These are phyloP conservation scores for Inga leiocalycina DNA, from an alignment of 306 rosid genomes.

Conservation along the genomic window DNA sequence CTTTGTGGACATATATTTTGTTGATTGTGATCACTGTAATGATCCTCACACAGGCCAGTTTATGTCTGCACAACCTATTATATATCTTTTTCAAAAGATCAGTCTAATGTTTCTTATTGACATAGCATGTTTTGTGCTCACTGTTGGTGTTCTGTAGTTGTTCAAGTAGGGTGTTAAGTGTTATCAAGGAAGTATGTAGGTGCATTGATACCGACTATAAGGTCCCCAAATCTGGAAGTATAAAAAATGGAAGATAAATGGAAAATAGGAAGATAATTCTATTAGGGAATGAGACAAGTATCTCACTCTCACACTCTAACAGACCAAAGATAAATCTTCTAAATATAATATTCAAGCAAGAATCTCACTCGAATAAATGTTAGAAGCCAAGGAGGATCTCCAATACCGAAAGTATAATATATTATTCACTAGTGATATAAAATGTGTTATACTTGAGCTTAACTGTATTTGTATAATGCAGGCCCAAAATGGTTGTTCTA, in stretches of 20 bases:
- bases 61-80: constrained; percentile 20
- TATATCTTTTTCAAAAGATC: constrained; percentile 7
- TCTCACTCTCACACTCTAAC: not conserved
- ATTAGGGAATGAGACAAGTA: not conserved
- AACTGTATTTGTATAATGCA: constrained; percentile 37
- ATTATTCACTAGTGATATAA: constrained; percentile 7
- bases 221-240: not conserved
- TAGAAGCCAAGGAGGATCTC: not conserved
- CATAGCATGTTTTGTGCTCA: not conserved
- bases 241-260: not conserved
- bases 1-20: not conserved
- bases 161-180: not conserved
- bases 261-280: not conserved
- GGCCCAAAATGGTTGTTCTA: constrained; percentile 91
- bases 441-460: constrained; percentile 27
- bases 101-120: constrained; percentile 14
- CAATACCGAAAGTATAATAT: not conserved
- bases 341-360: not conserved
- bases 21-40: constrained; percentile 43
- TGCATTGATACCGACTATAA: no score
- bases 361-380: not conserved
- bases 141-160: not conserved
- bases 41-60: constrained; percentile 70
- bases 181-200: not conserved
- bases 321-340: not conserved